Base-by-base conservation (phyloP, 2,329 filamentous ascomycete genomes). In the Monosporascus sp. region DNA sequence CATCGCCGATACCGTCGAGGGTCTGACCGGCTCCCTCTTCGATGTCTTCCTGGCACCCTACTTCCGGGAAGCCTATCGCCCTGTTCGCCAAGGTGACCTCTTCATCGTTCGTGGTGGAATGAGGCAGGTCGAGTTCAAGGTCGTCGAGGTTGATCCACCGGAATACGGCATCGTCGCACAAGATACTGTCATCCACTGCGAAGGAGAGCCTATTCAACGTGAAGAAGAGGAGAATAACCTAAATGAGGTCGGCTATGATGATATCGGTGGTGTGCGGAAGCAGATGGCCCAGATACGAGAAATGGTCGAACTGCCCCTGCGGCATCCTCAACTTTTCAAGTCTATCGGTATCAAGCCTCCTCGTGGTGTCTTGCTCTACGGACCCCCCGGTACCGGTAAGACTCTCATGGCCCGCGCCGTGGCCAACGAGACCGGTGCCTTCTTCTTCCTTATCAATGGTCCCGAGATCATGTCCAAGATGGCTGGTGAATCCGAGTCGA, bases 401-500 rank as follows among this genome's bases (percentile, higher is more conserved):
- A 99, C 94, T 38, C 79, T 99, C 63, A 97, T 97, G 94, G 94
- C 94, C 68, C 90, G 94, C 74, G 94, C 94, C 59, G 94, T 99
- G 52, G 94, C 94, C 74, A 97, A 97, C 76, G 94, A 97, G 81
- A 97, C 94, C 36, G 94, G 94, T 66, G 93, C 93, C 48, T 97
- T 97, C 80, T 99, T 99, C 80, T 97, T 99, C 85, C 77, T 97
- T 59, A 97, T 99, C 83, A 97, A 97, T 75, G 93, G 94, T 60
- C 94, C 94, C 50, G 94, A 97, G 73, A 97, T 99, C 78, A 97
- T 99, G 94, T 97, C 93, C 54, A 97, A 97, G 84, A 97, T 97
- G 94, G 94, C 94, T 55, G 94, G 94, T 83, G 94, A 99, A 75
- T 97, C 94, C 54, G 94, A 97, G 74, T 97, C 93, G 55, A 97